Evolutionary conservation across 495 filamentous ascomycete genomes (phyloP).

Genomic region (Hyaloscypha bicolor): DNA sequence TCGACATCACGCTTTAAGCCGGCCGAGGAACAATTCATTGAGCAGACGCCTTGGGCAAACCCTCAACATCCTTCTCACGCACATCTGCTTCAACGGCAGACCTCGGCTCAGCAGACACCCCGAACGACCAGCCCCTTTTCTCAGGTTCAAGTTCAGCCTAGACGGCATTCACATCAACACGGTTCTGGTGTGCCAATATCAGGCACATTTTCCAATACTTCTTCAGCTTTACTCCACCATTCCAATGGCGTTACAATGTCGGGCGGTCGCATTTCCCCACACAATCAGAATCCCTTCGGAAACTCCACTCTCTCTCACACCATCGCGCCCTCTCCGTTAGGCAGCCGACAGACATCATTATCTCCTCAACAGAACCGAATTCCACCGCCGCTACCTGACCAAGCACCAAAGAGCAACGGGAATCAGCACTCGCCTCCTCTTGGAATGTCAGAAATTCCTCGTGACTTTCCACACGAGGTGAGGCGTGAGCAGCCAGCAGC

Average conservation of each 20-base stretch:
- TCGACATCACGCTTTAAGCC: slow-evolving; percentile 49
- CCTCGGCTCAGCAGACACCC: slow-evolving; percentile 27
- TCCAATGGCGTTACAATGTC: slow-evolving; percentile 27
- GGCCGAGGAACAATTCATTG: slow-evolving; percentile 81
- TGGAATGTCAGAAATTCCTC: slow-evolving; percentile 12
- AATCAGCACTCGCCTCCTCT: slow-evolving; percentile 22
- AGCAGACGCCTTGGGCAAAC: slow-evolving; percentile 86
- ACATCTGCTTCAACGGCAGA: slow-evolving; percentile 37
- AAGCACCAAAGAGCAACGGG: slow-evolving; percentile 23
- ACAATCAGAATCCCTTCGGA: slow-evolving; percentile 27
- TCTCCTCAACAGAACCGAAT: slow-evolving; percentile 29
- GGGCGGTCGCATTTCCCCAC: slow-evolving; percentile 30
- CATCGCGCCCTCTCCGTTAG: slow-evolving; percentile 30
- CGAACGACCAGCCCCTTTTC: slow-evolving; percentile 34
- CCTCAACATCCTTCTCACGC: slow-evolving; percentile 78
- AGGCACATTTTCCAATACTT: slow-evolving; percentile 32
- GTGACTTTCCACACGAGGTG: slow-evolving; percentile 29
- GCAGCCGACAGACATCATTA: slow-evolving; percentile 33
- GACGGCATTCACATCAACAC: slow-evolving; percentile 30
- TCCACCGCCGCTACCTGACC: slow-evolving; percentile 13
- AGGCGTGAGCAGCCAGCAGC: slow-evolving; percentile 29
- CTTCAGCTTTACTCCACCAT: slow-evolving; percentile 22
- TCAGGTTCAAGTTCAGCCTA: slow-evolving; percentile 24
- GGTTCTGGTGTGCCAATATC: slow-evolving; percentile 22
- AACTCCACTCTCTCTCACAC: slow-evolving; percentile 27